phyloP scores from a whole-genome alignment of 106 monocot species.

The Iris macrosiphon region DNA sequence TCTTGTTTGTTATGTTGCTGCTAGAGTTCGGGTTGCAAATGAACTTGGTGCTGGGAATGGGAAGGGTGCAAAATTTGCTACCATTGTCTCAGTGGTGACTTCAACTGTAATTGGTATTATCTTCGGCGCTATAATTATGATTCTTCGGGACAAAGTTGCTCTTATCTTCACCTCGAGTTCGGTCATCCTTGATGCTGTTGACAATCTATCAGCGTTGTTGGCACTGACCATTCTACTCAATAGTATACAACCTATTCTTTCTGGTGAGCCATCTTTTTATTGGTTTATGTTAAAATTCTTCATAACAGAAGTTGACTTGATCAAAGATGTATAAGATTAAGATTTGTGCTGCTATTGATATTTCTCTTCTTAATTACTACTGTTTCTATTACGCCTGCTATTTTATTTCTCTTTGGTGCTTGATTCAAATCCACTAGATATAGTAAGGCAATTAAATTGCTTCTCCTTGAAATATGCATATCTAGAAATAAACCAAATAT shows the following conservation, averaged over 20 bases:
- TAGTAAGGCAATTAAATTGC: no score
- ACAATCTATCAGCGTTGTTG: slow-evolving; percentile 37
- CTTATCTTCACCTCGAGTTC: slow-evolving; percentile 60
- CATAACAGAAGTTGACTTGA: no score
- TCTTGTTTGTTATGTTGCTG: not conserved
- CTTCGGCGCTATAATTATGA: slow-evolving; percentile 49
- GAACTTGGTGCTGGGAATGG: slow-evolving; percentile 83
- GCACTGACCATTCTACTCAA: slow-evolving; percentile 85
- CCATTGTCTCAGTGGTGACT: slow-evolving; percentile 36
- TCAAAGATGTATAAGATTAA: no score
- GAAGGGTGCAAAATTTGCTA: slow-evolving; percentile 63
- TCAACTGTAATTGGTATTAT: slow-evolving; percentile 52
- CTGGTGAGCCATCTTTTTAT: slow-evolving; percentile 31
- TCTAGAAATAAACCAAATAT: no score
- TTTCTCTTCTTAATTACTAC: no score
- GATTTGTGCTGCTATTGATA: no score
- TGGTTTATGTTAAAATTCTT: no score
- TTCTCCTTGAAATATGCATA: no score
- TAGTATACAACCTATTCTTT: slow-evolving; percentile 81
- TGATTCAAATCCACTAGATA: no score
- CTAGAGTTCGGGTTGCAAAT: slow-evolving; percentile 75
- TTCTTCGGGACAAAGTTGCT: slow-evolving; percentile 47
- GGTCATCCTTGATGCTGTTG: slow-evolving; percentile 48
- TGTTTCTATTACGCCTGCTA: no score
- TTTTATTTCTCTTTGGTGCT: no score